Evolutionary conservation across 2,329 filamentous ascomycete genomes (phyloP).

Genomic region (Nannizzia gypsea): DNA sequence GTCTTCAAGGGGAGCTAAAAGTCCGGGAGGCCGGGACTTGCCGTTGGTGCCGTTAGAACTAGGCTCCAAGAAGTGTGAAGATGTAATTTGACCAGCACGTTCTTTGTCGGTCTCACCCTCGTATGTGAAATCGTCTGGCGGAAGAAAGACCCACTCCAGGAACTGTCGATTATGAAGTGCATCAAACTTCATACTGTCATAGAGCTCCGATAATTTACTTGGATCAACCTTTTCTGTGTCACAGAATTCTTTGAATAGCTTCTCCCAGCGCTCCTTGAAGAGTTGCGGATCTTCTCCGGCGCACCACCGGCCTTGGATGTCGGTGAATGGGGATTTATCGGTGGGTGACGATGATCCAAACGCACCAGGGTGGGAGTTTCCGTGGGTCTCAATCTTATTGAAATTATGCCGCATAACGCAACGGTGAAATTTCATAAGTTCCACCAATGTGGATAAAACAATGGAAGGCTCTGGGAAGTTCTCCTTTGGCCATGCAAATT

Average conservation of each 20-base stretch:
- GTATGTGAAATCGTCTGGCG: slow-evolving; percentile 58
- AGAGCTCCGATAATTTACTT: slow-evolving; percentile 95
- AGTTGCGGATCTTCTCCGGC: slow-evolving; percentile 89
- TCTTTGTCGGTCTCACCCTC: slow-evolving; percentile 50
- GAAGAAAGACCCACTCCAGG: slow-evolving; percentile 93
- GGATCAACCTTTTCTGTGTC: slow-evolving; percentile 97
- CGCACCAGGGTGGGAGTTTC: slow-evolving; percentile 11
- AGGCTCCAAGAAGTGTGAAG: slow-evolving; percentile 11
- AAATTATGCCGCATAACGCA: slow-evolving; percentile 94
- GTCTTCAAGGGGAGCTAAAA: slow-evolving; percentile 39
- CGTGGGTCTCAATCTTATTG: slow-evolving; percentile 52
- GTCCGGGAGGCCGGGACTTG: slow-evolving; percentile 26
- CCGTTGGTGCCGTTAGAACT: slow-evolving; percentile 16
- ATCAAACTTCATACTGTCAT: slow-evolving; percentile 99
- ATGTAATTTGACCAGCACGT: slow-evolving; percentile 8
- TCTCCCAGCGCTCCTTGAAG: slow-evolving; percentile 96
- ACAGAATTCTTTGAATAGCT: slow-evolving; percentile 90
- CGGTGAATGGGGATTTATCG: slow-evolving; percentile 46
- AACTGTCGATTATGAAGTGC: slow-evolving; percentile 94
- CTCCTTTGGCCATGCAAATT: slow-evolving; percentile 92
- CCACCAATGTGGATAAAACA: slow-evolving; percentile 81
- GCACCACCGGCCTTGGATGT: slow-evolving; percentile 86
- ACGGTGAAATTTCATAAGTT: slow-evolving; percentile 95
- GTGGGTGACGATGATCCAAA: slow-evolving; percentile 11
- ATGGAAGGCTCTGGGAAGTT: slow-evolving; percentile 90